Evolutionary conservation across 169 alveolate genomes (phyloP).

Genomic region (Plasmodium knowlesi): DNA sequence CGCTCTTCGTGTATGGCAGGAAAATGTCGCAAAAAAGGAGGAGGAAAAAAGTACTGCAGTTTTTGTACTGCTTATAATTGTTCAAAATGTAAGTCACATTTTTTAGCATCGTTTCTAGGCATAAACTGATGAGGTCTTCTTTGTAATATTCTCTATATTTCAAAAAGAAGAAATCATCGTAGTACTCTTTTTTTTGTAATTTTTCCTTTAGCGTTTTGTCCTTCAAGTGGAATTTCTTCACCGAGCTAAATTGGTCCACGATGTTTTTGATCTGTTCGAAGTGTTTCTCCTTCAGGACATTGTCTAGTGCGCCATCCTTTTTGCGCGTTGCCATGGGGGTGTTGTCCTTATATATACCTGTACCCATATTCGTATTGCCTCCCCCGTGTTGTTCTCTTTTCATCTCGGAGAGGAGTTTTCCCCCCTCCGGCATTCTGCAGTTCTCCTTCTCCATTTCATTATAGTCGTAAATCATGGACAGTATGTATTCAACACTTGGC

Average conservation of each 20-base stretch:
- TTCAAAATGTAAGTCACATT: slow-evolving; percentile 50
- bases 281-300: neutral
- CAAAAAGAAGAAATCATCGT: slow-evolving; percentile 53
- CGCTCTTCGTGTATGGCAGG: slow-evolving; percentile 47
- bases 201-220: slow-evolving; percentile 26
- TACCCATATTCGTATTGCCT: neutral
- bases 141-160: slow-evolving; percentile 70
- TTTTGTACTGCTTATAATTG: slow-evolving; percentile 71
- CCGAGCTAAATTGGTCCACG: slow-evolving; percentile 43
- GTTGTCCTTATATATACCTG: neutral
- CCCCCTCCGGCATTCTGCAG: neutral
- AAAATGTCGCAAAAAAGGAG: slow-evolving; percentile 53
- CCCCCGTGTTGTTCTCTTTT: neutral
- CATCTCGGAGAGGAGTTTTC: neutral
- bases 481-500: slow-evolving; percentile 35
- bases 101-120: slow-evolving; percentile 61
- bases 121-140: slow-evolving; percentile 55
- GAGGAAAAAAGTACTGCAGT: slow-evolving; percentile 55
- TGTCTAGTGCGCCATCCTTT: neutral
- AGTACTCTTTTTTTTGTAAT: slow-evolving; percentile 56
- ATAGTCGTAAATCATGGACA: slow-evolving; percentile 65
- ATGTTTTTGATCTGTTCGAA: slow-evolving; percentile 23
- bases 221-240: slow-evolving; percentile 1
- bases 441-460: neutral
- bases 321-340: neutral